phyloP scores from a whole-genome alignment of 805 yeast species.

The Hagleromyces aurorensis region DNA sequence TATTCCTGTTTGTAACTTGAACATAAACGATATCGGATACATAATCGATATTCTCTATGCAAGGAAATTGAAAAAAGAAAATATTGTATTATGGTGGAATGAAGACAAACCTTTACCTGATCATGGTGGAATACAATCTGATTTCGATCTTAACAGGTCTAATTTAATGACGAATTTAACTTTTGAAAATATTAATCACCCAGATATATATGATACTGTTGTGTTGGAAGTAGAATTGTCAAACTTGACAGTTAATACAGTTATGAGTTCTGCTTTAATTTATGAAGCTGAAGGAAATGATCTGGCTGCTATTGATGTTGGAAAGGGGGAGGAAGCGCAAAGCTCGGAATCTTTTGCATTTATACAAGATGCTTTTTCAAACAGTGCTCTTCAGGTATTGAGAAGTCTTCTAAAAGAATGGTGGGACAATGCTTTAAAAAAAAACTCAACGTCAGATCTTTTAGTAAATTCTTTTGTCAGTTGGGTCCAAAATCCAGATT shows the following conservation, averaged over 20 bases:
- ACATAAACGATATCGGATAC: constrained; percentile 66
- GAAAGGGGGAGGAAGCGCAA: constrained; percentile 20
- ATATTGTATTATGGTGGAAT: constrained; percentile 92
- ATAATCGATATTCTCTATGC: constrained; percentile 85
- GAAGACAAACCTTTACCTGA: constrained; percentile 63
- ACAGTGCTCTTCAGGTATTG: constrained; percentile 61
- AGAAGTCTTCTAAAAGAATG: constrained; percentile 72
- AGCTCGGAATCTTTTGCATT: constrained; percentile 32
- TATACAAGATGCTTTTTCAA: constrained; percentile 77
- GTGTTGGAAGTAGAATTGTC: constrained; percentile 70
- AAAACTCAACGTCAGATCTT: constrained; percentile 66
- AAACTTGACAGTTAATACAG: constrained; percentile 78
- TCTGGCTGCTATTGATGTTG: constrained; percentile 42
- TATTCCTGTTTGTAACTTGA: constrained; percentile 81
- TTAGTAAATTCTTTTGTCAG: constrained; percentile 72
- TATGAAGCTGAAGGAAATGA: constrained; percentile 87
- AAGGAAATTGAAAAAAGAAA: constrained; percentile 54
- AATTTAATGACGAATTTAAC: constrained; percentile 45
- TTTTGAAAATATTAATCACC: constrained; percentile 64
- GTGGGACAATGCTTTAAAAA: constrained; percentile 85
- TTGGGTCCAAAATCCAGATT: constrained; percentile 78
- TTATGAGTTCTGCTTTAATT: constrained; percentile 73
- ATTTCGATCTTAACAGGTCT: constrained; percentile 37
- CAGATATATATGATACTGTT: constrained; percentile 74
- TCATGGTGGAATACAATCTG: constrained; percentile 73